phyloP scores from a whole-genome alignment of 2,329 filamentous ascomycete species.

The Penicillium sp. region DNA sequence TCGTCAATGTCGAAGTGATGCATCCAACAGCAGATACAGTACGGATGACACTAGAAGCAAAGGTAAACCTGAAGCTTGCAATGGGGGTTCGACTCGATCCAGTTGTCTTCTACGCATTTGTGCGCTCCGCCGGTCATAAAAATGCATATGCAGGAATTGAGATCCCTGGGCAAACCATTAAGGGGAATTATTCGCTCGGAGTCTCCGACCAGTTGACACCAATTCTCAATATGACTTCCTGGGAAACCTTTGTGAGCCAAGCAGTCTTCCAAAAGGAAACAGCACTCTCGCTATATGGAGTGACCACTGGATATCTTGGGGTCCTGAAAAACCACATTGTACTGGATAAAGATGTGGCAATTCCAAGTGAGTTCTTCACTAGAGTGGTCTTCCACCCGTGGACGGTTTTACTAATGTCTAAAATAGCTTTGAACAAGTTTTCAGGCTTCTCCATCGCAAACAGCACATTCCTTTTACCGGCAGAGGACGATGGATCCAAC shows the following conservation, averaged over 20 bases:
- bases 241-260: conserved; percentile 19
- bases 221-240: conserved; percentile 18
- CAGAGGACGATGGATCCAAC: conserved; percentile 23
- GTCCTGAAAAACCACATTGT: conserved; percentile 23
- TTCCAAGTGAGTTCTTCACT: conserved; percentile 12
- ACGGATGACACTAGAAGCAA: conserved; percentile 21
- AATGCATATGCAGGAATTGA: conserved; percentile 19
- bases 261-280: conserved; percentile 18
- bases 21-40: conserved; percentile 23
- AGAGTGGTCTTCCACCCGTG: background rate
- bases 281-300: conserved; percentile 14
- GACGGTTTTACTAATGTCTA: background rate
- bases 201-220: conserved; percentile 14
- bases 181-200: conserved; percentile 22
- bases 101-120: conserved; percentile 17
- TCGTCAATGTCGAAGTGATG: conserved; percentile 28
- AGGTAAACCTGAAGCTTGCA: conserved; percentile 21
- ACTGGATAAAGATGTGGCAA: conserved; percentile 19
- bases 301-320: conserved; percentile 20
- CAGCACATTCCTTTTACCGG: conserved; percentile 21
- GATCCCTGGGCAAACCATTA: conserved; percentile 22
- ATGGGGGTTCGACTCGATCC: conserved; percentile 22
- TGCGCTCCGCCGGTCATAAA: conserved; percentile 15
- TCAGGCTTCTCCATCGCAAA: conserved; percentile 21
- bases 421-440: conserved; percentile 22